These are phyloP conservation scores for Nannochloris sp. DNA, from an alignment of 139 green algal genomes.

Conservation along the genomic window DNA sequence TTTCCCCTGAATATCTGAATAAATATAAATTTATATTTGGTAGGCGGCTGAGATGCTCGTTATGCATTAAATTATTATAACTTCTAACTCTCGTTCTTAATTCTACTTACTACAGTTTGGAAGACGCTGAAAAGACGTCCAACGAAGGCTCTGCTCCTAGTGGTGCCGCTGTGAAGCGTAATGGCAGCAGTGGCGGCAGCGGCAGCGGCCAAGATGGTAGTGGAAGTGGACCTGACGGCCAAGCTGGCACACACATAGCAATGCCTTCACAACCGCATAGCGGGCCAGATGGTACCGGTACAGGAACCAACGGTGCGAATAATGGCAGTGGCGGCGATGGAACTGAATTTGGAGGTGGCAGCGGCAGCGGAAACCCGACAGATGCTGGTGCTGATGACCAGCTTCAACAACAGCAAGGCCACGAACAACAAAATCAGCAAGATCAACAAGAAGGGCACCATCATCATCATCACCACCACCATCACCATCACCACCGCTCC, in stretches of 20 bases:
- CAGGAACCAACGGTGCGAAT: constrained; percentile 13
- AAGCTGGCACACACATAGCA: background rate
- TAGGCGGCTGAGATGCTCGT: no score
- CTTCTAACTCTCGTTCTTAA: background rate
- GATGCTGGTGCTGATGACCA: background rate
- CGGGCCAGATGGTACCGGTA: constrained; percentile 12
- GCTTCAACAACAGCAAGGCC: background rate
- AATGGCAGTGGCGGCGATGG: constrained; percentile 16
- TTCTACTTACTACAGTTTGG: constrained; percentile 17
- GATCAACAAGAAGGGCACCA: background rate
- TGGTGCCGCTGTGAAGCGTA: constrained; percentile 11
- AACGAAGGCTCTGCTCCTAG: constrained; percentile 57
- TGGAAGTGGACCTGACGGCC: constrained; percentile 28
- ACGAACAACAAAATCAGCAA: background rate
- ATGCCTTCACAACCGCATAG: constrained; percentile 1
- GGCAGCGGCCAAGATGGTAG: constrained; percentile 17
- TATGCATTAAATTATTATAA: background rate
- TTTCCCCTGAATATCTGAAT: background rate
- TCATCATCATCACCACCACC: background rate
- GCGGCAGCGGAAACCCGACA: background rate
- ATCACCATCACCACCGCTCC: background rate
- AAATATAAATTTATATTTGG: background rate
- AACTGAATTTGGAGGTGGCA: background rate
- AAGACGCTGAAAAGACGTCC: constrained; percentile 44
- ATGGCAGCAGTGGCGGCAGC: background rate